Conservation (phyloP, 2,329 filamentous ascomycete species). For the Celoporthe dispersa region DNA sequence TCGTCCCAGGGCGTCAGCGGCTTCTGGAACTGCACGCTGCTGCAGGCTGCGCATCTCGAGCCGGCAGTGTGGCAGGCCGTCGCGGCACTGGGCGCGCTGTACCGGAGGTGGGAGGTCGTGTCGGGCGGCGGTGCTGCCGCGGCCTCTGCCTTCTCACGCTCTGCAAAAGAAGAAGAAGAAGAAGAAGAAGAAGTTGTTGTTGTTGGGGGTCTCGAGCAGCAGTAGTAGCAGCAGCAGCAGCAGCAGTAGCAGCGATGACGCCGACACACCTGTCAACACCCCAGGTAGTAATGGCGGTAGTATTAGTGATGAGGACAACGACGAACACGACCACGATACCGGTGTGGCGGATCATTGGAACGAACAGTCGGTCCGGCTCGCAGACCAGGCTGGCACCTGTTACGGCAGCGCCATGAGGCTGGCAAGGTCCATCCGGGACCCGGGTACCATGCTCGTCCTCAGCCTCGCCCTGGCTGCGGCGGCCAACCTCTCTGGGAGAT, state of each 20-base stretch:
- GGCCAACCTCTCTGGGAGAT: slow-evolving; percentile 39
- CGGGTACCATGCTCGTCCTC: slow-evolving; percentile 37
- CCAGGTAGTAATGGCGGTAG: neutral
- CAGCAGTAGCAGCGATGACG: neutral
- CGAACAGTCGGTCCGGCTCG: slow-evolving; percentile 29
- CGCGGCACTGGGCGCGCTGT: slow-evolving; percentile 42
- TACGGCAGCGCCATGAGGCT: slow-evolving; percentile 38
- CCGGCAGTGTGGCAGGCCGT: slow-evolving; percentile 43
- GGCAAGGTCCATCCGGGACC: slow-evolving; percentile 36
- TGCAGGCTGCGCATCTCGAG: slow-evolving; percentile 42
- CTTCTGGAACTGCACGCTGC: slow-evolving; percentile 40
- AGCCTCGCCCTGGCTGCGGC: slow-evolving; percentile 40
- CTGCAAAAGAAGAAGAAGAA: no score
- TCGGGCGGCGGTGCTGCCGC: neutral
- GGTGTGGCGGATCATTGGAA: neutral
- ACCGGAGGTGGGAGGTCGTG: slow-evolving; percentile 35
- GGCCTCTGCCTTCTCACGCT: neutral
- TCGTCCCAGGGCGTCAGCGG: slow-evolving; percentile 28
- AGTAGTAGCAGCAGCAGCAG: neutral
- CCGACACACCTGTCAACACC: neutral
- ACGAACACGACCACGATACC: neutral
- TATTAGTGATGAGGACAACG: neutral
- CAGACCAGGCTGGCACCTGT: slow-evolving; percentile 34
- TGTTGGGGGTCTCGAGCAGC: neutral
- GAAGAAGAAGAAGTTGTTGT: no score